Percentiles rank a stretch among this genome's conserved stretches.
These are phyloP conservation scores for Neostapfia colusana DNA, from an alignment of 176 grass and related monocot species.

Conservation along the genomic window DNA sequence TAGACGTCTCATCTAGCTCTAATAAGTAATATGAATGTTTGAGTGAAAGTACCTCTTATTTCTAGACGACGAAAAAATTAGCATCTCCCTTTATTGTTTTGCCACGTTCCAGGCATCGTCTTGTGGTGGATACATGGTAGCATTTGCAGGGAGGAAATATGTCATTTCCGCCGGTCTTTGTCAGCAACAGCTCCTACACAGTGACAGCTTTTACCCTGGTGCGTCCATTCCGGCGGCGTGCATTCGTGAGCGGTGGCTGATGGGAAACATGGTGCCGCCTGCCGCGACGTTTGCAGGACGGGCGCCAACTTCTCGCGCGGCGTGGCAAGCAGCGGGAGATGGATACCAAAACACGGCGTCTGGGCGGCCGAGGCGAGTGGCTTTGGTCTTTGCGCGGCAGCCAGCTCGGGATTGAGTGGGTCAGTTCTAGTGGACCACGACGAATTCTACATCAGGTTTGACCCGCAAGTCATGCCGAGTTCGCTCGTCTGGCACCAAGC, in stretches of 20 bases:
- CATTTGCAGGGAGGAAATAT: conserved; percentile 81
- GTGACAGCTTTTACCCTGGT: conserved; percentile 92
- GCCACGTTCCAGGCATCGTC: conserved; percentile 49
- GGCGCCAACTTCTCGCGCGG: no score
- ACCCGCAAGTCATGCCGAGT: neutral
- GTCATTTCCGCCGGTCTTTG: conserved; percentile 61
- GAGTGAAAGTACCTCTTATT: no score
- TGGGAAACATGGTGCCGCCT: no score
- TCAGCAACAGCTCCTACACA: conserved; percentile 51
- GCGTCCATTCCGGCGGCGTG: neutral
- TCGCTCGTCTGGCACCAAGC: conserved; percentile 13
- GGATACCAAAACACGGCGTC: no score
- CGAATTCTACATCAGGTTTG: conserved; percentile 2
- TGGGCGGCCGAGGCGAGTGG: neutral
- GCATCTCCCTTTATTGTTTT: no score
- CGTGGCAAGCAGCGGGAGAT: neutral
- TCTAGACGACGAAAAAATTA: no score
- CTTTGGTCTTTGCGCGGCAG: neutral
- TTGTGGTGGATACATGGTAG: conserved; percentile 73
- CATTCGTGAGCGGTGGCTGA: no score
- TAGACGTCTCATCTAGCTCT: no score
- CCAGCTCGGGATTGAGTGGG: neutral
- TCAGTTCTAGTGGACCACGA: neutral
- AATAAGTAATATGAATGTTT: no score
- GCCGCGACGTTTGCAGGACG: no score